Evolutionary conservation across 495 filamentous ascomycete genomes (phyloP).

Genomic region (Penicillium goetzii): DNA sequence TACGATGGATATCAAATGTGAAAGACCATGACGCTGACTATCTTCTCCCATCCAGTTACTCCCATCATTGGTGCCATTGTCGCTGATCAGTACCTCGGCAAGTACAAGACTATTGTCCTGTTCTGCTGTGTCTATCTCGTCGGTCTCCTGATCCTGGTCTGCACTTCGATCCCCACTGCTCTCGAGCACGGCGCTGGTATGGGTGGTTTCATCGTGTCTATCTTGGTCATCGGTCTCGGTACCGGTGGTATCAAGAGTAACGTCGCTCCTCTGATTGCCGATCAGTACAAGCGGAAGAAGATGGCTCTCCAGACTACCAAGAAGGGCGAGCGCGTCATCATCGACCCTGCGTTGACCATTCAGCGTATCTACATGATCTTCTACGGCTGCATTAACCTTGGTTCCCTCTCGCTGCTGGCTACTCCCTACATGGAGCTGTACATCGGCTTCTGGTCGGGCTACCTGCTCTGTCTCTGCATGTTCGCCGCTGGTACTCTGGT

Average conservation of each 20-base stretch:
- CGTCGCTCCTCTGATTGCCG: constrained; percentile 63
- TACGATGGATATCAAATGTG: too few relatives aligned
- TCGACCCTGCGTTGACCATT: constrained; percentile 74
- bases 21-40: too few relatives aligned
- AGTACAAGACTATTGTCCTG: constrained; percentile 69
- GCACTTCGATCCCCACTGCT: constrained; percentile 50
- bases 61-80: constrained; percentile 63
- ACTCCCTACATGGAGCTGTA: constrained; percentile 69
- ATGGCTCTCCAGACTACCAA: constrained; percentile 54
- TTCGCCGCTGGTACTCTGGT: constrained; percentile 58
- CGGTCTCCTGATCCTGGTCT: constrained; percentile 54
- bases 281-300: constrained; percentile 72
- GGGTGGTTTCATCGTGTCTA: constrained; percentile 52
- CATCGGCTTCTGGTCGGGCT: constrained; percentile 75
- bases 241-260: constrained; percentile 80
- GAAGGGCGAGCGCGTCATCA: constrained; percentile 73
- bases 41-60: constrained; percentile 37
- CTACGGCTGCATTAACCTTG: constrained; percentile 79
- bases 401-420: constrained; percentile 64
- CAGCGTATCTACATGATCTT: constrained; percentile 77
- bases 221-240: constrained; percentile 53
- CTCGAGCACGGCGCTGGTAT: constrained; percentile 52
- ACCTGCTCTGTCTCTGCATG: constrained; percentile 67
- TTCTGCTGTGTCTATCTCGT: constrained; percentile 55
- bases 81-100: constrained; percentile 68